These are phyloP conservation scores for Claviceps sp. DNA, from an alignment of 2,329 filamentous ascomycete species.

Conservation along the genomic window DNA sequence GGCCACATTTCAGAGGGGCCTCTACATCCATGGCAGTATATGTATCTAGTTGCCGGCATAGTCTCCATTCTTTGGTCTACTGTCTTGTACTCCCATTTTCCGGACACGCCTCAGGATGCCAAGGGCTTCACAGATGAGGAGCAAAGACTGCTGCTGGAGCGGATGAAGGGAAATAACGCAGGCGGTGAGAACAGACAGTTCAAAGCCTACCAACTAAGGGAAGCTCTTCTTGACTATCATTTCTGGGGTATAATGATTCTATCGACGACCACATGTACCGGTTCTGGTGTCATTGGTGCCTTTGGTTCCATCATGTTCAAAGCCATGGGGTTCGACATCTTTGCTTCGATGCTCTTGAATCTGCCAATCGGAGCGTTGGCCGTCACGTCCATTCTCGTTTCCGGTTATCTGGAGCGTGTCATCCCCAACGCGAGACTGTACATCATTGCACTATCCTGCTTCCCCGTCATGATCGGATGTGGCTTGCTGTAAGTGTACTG, in stretches of 20 bases:
- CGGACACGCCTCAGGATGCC: conserved; percentile 16
- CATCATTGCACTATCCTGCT: conserved; percentile 13
- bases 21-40: conserved; percentile 18
- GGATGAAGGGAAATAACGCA: conserved; percentile 17
- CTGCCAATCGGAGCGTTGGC: conserved; percentile 11
- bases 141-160: conserved; percentile 12
- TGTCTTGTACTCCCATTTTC: conserved; percentile 15
- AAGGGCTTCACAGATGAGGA: conserved; percentile 18
- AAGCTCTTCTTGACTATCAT: conserved; percentile 16
- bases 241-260: conserved; percentile 17
- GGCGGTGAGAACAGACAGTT: conserved; percentile 15
- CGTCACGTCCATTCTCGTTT: conserved; percentile 17
- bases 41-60: conserved; percentile 22
- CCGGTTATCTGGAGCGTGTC: conserved; percentile 15
- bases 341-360: conserved; percentile 20
- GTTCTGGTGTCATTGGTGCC: conserved; percentile 16
- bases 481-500: conserved; percentile 13
- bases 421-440: conserved; percentile 15
- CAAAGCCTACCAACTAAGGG: conserved; percentile 15
- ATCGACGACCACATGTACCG: conserved; percentile 17
- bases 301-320: conserved; percentile 21
- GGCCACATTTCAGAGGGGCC: conserved; percentile 16
- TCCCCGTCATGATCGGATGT: conserved; percentile 18
- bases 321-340: conserved; percentile 20
- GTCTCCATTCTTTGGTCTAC: conserved; percentile 16